Conservation (phyloP, 2,329 filamentous ascomycete genomes). For the Sclerotinia borealis region DNA sequence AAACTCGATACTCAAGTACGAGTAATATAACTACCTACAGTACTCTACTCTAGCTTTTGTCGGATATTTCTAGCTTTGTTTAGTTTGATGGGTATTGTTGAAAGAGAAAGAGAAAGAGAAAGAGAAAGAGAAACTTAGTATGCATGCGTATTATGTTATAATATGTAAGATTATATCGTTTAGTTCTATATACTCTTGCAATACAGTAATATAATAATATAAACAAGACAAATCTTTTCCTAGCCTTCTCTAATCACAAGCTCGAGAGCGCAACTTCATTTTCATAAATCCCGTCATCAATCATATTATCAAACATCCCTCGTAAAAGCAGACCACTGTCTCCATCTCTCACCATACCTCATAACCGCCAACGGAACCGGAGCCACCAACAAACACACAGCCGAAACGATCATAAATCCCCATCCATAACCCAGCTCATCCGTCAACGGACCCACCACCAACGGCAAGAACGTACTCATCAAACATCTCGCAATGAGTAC, state of each 20-base stretch:
- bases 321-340: slow-evolving; percentile 1
- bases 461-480: slow-evolving; percentile 48
- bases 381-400: slow-evolving; percentile 38
- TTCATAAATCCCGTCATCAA: not conserved
- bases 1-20: no score
- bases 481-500: slow-evolving; percentile 23
- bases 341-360: slow-evolving; percentile 38
- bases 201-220: no score
- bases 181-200: no score
- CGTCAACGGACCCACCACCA: slow-evolving; percentile 44
- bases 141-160: no score
- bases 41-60: no score
- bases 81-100: no score
- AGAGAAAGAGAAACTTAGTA: no score
- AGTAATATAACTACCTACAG: no score
- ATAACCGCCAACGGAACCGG: slow-evolving; percentile 47
- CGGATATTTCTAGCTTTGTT: no score
- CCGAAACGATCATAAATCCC: slow-evolving; percentile 31
- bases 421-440: slow-evolving; percentile 40
- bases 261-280: no score
- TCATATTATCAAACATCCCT: not conserved
- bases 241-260: not conserved
- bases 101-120: no score
- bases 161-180: no score
- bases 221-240: not conserved